Evolutionary conservation across 1,284 basidiomycete species (phyloP).

Genomic region (Coniferiporia weirii): DNA sequence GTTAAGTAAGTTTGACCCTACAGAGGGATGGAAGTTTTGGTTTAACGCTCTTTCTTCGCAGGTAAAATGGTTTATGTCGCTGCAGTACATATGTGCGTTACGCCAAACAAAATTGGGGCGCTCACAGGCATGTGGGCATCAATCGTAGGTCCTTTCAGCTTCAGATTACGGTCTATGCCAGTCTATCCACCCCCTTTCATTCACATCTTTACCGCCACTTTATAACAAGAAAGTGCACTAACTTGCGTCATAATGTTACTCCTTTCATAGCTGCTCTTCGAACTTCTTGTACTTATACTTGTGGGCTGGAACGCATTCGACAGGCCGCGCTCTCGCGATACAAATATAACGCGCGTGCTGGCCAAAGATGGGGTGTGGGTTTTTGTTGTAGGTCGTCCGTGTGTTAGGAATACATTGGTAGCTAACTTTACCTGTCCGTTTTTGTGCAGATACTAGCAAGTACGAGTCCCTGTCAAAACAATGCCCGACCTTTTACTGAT

Average conservation of each 20-base stretch:
- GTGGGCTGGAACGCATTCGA: slow-evolving; percentile 20
- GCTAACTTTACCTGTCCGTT: not conserved
- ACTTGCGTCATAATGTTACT: no score
- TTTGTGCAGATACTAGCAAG: not conserved
- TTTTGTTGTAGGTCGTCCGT: slow-evolving; percentile 17
- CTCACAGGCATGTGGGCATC: slow-evolving; percentile 16
- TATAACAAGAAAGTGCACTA: not conserved
- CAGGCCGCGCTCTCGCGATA: slow-evolving; percentile 18
- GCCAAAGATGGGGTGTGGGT: slow-evolving; percentile 22
- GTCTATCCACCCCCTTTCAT: not conserved
- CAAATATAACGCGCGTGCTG: slow-evolving; percentile 11
- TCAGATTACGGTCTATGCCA: no score
- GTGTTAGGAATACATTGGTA: not conserved
- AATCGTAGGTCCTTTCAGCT: slow-evolving; percentile 4
- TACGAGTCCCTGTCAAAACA: not conserved
- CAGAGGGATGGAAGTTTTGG: not conserved
- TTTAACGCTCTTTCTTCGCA: not conserved
- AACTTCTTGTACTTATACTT: slow-evolving; percentile 17
- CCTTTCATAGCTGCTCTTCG: slow-evolving; percentile 20
- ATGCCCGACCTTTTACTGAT: not conserved
- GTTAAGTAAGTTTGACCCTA: not conserved
- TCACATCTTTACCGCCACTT: not conserved
- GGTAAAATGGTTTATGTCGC: slow-evolving; percentile 3
- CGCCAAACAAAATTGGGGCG: not conserved
- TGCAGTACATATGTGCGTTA: slow-evolving; percentile 8